A percentile compares a stretch with the other conserved stretches of the same genome.
These are phyloP conservation scores for Eucalyptus paniculata DNA, from an alignment of 345 rosid genomes.

Conservation along the genomic window DNA sequence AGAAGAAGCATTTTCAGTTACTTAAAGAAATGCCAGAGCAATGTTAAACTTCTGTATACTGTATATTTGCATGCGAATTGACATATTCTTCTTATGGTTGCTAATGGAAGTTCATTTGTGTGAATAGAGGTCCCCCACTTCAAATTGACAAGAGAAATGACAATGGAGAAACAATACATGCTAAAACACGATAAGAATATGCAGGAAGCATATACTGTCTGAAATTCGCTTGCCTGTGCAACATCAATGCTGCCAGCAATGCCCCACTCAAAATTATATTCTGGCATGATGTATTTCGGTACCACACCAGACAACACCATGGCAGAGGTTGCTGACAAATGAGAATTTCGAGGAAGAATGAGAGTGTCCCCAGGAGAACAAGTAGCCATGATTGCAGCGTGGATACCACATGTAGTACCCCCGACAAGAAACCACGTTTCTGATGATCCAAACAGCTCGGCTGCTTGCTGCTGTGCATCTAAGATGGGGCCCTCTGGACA, in stretches of 20 bases:
- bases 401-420: conserved; percentile 55
- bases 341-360: conserved; percentile 54
- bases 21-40: not conserved
- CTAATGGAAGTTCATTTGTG: not conserved
- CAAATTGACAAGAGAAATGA: not conserved
- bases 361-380: conserved; percentile 42
- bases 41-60: not conserved
- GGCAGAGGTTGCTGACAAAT: conserved; percentile 38
- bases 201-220: not conserved
- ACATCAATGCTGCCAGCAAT: conserved; percentile 27
- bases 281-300: conserved; percentile 45
- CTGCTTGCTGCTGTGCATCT: conserved; percentile 44
- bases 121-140: not conserved
- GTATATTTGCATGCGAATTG: not conserved
- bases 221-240: conserved; percentile 11
- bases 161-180: not conserved
- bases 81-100: not conserved
- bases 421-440: conserved; percentile 67
- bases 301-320: conserved; percentile 43
- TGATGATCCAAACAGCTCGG: conserved; percentile 39
- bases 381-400: conserved; percentile 49
- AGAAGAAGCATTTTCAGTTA: not conserved
- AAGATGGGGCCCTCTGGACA: conserved; percentile 49
- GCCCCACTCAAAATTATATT: conserved; percentile 35
- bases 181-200: not conserved